Evolutionary conservation across 2,329 filamentous ascomycete species (phyloP).

Genomic region (Trichophyton schoenleinii): DNA sequence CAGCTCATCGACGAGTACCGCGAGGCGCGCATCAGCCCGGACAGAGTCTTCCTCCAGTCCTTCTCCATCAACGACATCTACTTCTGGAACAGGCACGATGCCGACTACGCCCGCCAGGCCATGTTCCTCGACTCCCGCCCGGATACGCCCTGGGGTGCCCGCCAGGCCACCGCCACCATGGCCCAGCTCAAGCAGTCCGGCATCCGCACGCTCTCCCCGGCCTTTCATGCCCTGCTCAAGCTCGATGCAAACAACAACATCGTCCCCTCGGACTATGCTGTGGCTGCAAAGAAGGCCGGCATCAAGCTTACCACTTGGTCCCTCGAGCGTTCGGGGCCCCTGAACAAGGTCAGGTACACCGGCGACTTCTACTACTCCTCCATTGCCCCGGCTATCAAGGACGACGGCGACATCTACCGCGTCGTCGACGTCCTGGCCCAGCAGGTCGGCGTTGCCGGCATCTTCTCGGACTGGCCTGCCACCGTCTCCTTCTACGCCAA

Average conservation of each 20-base stretch:
- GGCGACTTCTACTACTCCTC: constrained; percentile 44
- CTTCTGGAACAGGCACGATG: constrained; percentile 54
- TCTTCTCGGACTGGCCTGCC: constrained; percentile 59
- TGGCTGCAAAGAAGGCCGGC: constrained; percentile 46
- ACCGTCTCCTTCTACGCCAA: constrained; percentile 61
- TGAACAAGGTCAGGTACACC: constrained; percentile 38
- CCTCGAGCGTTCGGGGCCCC: constrained; percentile 52
- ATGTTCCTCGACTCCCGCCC: constrained; percentile 54
- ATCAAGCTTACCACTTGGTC: constrained; percentile 57
- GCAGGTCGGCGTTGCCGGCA: constrained; percentile 47
- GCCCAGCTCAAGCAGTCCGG: constrained; percentile 44
- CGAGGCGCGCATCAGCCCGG: constrained; percentile 39
- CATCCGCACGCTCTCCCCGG: constrained; percentile 51
- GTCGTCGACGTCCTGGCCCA: constrained; percentile 52
- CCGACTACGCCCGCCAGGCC: constrained; percentile 49
- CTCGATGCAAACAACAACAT: constrained; percentile 36
- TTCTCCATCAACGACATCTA: constrained; percentile 53
- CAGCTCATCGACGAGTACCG: constrained; percentile 52
- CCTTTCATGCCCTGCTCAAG: constrained; percentile 49
- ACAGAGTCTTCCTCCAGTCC: constrained; percentile 50
- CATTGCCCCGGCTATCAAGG: constrained; percentile 43
- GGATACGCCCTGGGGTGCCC: constrained; percentile 40
- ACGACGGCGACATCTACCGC: constrained; percentile 54
- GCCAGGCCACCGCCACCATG: constrained; percentile 45
- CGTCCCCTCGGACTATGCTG: constrained; percentile 51